phyloP scores from a whole-genome alignment of 371 early-diverging fungal genomes.

The Chytridium lagenaria region DNA sequence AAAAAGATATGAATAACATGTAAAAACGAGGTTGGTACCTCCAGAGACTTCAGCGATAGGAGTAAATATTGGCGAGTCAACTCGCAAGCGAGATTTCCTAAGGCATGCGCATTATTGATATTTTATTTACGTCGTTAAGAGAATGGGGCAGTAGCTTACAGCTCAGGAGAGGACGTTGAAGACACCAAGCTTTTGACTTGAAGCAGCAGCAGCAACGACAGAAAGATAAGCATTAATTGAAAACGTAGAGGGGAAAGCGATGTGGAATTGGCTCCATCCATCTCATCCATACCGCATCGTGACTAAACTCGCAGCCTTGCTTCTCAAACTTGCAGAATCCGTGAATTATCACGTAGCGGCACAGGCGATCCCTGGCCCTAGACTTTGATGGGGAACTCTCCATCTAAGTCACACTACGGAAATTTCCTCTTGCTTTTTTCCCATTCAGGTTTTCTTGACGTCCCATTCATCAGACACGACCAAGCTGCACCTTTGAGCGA shows the following conservation, averaged over 20 bases:
- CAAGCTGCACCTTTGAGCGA: too few species aligned
- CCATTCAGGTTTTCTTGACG: not conserved
- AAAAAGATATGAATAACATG: constrained; percentile 8
- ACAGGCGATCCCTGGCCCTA: constrained; percentile 53
- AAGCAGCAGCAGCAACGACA: not conserved
- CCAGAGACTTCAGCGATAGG: not conserved
- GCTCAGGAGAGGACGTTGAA: constrained; percentile 1
- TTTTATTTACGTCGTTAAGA: too few species aligned
- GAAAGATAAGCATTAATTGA: too few species aligned
- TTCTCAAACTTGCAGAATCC: constrained; percentile 86
- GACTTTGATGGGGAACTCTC: too few species aligned
- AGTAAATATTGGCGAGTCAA: constrained; percentile 62
- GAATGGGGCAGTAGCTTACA: not conserved
- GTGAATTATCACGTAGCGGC: constrained; percentile 83
- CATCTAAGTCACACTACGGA: too few species aligned
- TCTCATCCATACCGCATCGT: constrained; percentile 65
- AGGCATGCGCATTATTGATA: not conserved
- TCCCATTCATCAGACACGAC: not conserved
- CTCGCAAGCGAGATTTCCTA: constrained; percentile 63
- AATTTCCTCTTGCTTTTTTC: not conserved
- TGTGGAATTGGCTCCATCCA: not conserved
- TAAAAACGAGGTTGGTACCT: too few species aligned
- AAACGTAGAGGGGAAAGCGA: not conserved
- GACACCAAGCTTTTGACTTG: not conserved
- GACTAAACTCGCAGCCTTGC: constrained; percentile 85